Base-by-base conservation (phyloP, 768 basidiomycete species). In the Peribolospora kevripleyi region DNA sequence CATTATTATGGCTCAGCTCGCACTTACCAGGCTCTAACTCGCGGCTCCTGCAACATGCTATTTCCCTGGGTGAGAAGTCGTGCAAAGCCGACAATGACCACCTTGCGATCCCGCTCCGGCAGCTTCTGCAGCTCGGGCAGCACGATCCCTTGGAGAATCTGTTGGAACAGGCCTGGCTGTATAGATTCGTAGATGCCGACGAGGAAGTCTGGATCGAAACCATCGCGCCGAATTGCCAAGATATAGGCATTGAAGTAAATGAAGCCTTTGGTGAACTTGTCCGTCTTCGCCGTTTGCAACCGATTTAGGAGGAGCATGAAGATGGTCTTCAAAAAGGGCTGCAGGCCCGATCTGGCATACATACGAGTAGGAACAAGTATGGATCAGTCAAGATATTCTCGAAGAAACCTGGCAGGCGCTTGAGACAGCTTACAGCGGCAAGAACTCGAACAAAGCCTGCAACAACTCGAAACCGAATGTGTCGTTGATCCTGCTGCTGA, bases 391-490 rank as follows among this genome's bases (percentile, higher is more conserved):
- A 39, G 47, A 8, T 36, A 36, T 6, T 4, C 51, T 13, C 42
- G 11, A 36, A 41, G 46, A 38, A 7, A 46, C 10, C 5, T 36
- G 47, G 14, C 40, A 11, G 45, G 55, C 55, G 58, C 36, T 4
- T 36, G 39, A 38, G 11, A 54, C 8, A 5, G 74, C 86, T 67
- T 65, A 95, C 86, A 78, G 71, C 51, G 82, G 79, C 11, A 86
- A 74, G 62, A 76, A 68, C 50, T 75, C 72, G 53, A 87, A 75
- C 11, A 93, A 75, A 5, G 76, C 74, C 57, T 90, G 77, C 50
- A 98, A 65, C 9, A 98, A 70, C 65, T 93, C 88, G 59, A 91
- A 87, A 0, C 86, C 91, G 76, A 82, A 90, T 4, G 70, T 74
- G 66, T 98, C 91, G 63, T 93, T 87, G 37, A 79, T 55, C 55